A percentile compares a stretch with the other conserved stretches of the same genome.
Evolutionary conservation across 1,284 basidiomycete genomes (phyloP).

Genomic region (Heterobasidion parviporum): DNA sequence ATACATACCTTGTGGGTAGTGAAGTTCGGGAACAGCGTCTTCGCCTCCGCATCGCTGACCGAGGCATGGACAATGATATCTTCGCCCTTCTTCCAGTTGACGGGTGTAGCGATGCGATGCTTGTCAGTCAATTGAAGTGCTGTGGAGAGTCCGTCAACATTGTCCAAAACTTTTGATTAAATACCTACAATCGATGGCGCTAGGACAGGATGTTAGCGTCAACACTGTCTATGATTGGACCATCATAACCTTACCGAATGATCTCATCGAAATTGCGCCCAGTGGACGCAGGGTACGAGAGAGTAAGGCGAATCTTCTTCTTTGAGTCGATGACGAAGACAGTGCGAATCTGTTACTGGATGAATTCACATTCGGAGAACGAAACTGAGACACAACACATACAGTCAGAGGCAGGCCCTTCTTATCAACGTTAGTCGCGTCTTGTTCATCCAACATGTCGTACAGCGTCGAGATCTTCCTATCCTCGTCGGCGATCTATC

Average conservation of each 20-base stretch:
- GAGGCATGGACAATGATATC: conserved; percentile 94
- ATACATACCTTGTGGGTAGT: conserved; percentile 53
- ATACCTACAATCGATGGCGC: conserved; percentile 58
- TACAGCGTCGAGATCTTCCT: conserved; percentile 81
- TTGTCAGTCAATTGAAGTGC: conserved; percentile 93
- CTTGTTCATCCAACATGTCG: conserved; percentile 95
- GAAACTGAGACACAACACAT: conserved; percentile 13
- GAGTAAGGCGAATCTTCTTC: conserved; percentile 82
- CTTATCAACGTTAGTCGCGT: conserved; percentile 89
- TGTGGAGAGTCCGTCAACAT: conserved; percentile 13
- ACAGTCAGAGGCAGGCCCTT: conserved; percentile 87
- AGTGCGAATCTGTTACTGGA: conserved; percentile 70
- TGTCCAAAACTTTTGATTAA: neutral
- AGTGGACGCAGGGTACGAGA: conserved; percentile 87
- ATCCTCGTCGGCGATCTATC: conserved; percentile 84
- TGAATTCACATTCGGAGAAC: neutral
- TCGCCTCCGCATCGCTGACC: conserved; percentile 83
- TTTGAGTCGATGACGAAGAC: conserved; percentile 93
- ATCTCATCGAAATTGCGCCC: conserved; percentile 86
- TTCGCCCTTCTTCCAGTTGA: conserved; percentile 92
- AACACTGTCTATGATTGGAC: neutral
- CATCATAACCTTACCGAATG: conserved; percentile 50
- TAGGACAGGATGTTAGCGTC: conserved; percentile 10
- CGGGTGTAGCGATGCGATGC: conserved; percentile 78
- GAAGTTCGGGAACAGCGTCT: conserved; percentile 75